Conservation (phyloP, 1,284 basidiomycete genomes). For the Sphaerobolus stellatus region DNA sequence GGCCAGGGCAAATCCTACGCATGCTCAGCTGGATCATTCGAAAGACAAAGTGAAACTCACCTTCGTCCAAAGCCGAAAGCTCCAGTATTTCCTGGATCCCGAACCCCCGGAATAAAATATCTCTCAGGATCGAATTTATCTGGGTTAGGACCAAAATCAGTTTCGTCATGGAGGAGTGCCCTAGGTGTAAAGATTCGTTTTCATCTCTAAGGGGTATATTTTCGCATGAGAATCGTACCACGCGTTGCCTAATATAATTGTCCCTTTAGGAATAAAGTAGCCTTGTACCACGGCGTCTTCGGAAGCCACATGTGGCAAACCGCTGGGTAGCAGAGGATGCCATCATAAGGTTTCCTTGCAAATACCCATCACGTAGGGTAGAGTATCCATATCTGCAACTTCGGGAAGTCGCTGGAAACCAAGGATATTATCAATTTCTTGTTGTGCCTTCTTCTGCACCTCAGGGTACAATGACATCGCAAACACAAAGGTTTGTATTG, state of each 20-base stretch:
- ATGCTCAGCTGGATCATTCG: background rate
- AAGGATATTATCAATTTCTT: slow-evolving; percentile 44
- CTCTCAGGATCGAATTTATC: background rate
- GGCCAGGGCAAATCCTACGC: background rate
- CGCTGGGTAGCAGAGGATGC: slow-evolving; percentile 42
- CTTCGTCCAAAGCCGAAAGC: background rate
- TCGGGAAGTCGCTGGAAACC: slow-evolving; percentile 39
- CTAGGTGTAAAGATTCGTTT: too few relatives aligned
- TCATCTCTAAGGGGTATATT: too few relatives aligned
- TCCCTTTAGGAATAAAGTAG: slow-evolving; percentile 42
- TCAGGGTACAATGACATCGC: slow-evolving; percentile 52
- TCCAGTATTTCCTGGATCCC: background rate
- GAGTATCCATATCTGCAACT: slow-evolving; percentile 36
- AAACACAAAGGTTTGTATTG: slow-evolving; percentile 46
- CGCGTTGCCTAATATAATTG: slow-evolving; percentile 43
- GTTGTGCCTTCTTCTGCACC: slow-evolving; percentile 41
- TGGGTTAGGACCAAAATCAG: background rate
- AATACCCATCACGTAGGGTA: slow-evolving; percentile 51
- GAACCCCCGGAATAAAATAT: background rate
- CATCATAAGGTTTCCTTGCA: slow-evolving; percentile 54
- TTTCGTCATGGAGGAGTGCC: background rate
- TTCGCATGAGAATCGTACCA: too few relatives aligned
- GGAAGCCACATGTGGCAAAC: slow-evolving; percentile 41
- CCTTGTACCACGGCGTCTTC: slow-evolving; percentile 46
- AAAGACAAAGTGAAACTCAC: background rate